phyloP scores from a whole-genome alignment of 306 rosid species.

The Castanea crenata region DNA sequence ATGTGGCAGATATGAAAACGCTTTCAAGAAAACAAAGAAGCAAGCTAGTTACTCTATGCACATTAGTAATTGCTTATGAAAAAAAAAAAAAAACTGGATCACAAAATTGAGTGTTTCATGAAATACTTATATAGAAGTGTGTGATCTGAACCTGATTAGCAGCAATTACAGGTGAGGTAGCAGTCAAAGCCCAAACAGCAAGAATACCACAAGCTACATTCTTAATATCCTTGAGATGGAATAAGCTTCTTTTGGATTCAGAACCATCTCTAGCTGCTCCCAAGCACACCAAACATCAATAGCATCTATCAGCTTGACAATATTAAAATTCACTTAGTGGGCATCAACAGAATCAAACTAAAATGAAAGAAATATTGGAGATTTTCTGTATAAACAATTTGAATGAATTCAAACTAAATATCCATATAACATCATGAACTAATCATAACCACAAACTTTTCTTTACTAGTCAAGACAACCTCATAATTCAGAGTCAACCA shows the following conservation, averaged over 20 bases:
- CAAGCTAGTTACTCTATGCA: neutral
- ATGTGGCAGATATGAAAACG: neutral
- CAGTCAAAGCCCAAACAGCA: constrained; percentile 64
- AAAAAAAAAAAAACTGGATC: neutral
- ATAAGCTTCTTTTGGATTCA: constrained; percentile 30
- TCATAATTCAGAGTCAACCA: no score
- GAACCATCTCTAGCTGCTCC: constrained; percentile 45
- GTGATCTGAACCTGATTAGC: constrained; percentile 61
- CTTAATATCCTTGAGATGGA: constrained; percentile 40
- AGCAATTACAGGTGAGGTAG: constrained; percentile 80
- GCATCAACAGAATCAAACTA: constrained; percentile 2
- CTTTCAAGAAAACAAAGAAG: neutral
- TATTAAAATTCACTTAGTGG: neutral
- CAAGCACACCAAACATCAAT: constrained; percentile 7
- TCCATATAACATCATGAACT: no score
- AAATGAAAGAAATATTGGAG: neutral
- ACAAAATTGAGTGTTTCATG: neutral
- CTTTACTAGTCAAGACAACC: no score
- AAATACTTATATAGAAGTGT: neutral
- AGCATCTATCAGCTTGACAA: neutral
- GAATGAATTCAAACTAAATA: no score
- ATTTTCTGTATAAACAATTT: no score
- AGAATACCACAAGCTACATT: constrained; percentile 77
- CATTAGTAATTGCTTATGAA: neutral
- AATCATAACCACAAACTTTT: no score